phyloP scores from a whole-genome alignment of 805 yeast species.

The Maudiozyma turicensis region DNA sequence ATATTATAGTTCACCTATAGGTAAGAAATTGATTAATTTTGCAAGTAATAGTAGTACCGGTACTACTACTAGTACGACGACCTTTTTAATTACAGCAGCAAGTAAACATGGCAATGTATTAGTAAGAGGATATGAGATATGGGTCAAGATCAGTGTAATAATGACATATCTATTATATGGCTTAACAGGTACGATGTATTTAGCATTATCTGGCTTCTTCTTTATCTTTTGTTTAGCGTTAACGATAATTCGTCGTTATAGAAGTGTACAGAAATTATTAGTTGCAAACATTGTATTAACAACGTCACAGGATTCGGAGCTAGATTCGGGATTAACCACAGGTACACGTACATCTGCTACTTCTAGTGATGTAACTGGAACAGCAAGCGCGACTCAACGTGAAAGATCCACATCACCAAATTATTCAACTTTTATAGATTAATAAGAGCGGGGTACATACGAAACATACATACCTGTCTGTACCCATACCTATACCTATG shows the following conservation, averaged over 20 bases:
- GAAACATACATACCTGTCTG: neutral
- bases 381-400: too few species aligned
- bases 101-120: neutral
- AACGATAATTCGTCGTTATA: conserved; percentile 21
- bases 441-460: neutral
- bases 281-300: conserved; percentile 1
- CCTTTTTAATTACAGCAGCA: neutral
- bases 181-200: conserved; percentile 21
- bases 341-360: neutral
- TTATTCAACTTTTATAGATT: neutral
- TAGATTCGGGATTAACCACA: neutral
- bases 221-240: conserved; percentile 23
- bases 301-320: neutral
- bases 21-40: neutral
- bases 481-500: too few species aligned
- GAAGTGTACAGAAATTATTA: conserved; percentile 15
- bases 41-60: conserved; percentile 1
- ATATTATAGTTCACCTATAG: conserved; percentile 18
- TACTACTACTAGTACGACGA: neutral
- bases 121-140: conserved; percentile 7
- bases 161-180: conserved; percentile 21
- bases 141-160: conserved; percentile 17
- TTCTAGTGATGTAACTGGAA: neutral
- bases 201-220: conserved; percentile 24
- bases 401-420: neutral